These are phyloP conservation scores for Suhomyces chickasaworum DNA, from an alignment of 1,139 yeast genomes.

Conservation along the genomic window DNA sequence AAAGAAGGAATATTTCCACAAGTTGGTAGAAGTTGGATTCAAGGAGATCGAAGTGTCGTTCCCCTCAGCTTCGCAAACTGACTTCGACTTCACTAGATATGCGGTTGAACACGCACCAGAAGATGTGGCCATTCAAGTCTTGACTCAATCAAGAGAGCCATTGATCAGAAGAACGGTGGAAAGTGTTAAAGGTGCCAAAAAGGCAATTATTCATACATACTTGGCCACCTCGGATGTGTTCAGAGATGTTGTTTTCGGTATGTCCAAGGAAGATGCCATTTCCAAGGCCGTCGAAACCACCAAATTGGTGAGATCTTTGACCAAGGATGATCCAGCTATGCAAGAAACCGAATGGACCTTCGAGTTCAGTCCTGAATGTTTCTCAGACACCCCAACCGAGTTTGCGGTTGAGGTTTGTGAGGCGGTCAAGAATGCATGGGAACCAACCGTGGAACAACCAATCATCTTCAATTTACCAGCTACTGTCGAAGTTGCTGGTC, in stretches of 20 bases:
- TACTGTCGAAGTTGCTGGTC: conserved; percentile 51
- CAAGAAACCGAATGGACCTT: conserved; percentile 47
- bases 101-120: conserved; percentile 51
- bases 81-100: conserved; percentile 51
- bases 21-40: conserved; percentile 48
- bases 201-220: conserved; percentile 50
- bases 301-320: conserved; percentile 41
- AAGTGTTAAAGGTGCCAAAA: conserved; percentile 49
- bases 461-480: conserved; percentile 53
- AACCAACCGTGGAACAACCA: conserved; percentile 44
- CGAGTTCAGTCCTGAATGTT: conserved; percentile 52
- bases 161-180: conserved; percentile 49
- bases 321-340: conserved; percentile 45
- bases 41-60: conserved; percentile 53
- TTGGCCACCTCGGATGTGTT: conserved; percentile 51
- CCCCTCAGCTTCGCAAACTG: conserved; percentile 53
- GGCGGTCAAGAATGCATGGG: conserved; percentile 51
- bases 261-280: conserved; percentile 45
- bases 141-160: conserved; percentile 50
- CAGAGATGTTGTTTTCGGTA: conserved; percentile 49
- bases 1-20: conserved; percentile 48
- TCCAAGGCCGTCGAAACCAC: conserved; percentile 46
- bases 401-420: conserved; percentile 49
- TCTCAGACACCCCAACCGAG: conserved; percentile 47
- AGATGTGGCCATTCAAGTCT: conserved; percentile 50